Evolutionary conservation across 2,329 filamentous ascomycete genomes (phyloP), one percentile per base, ranked within the genome.

Genomic region (Geosmithia morbida): DNA sequence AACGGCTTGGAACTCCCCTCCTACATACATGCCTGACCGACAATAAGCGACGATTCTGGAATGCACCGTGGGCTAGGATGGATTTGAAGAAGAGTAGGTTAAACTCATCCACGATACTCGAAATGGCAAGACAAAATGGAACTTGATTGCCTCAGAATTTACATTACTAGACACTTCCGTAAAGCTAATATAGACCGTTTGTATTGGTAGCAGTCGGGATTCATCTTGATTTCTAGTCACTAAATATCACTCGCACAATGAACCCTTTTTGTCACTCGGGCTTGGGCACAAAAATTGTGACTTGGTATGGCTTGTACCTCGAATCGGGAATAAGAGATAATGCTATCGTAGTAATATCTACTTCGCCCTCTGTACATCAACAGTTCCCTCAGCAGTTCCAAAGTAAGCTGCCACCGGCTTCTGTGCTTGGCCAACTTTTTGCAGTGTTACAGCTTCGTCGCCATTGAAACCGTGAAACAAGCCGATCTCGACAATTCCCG

Each of bases 371-470:
- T 65, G 54, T 17, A 82, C 69, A 56, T 81, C 67, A 14, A 85
- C 81, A 11, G 69, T 71, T 3, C 85, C 85, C 58, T 87, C 85
- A 43, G 83, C 77, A 79, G 92, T 85, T 37, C 92, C 92, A 66
- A 97, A 98, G 68, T 97, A 98, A 20, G 87, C 89, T 26, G 88
- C 88, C 13, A 96, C 75, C 0, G 92, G 92, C 67, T 90, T 94
- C 68, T 96, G 87, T 1, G 86, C 88, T 44, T 85, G 83, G 44
- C 79, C 66, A 47, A 73, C 69, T 53, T 79, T 72, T 49, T 74
- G 69, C 48, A 74, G 49, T 33, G 55, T 54, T 18, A 59, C 69
- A 41, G 75, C 76, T 61, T 94, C 72, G 16, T 77, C 69, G 0
- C 90, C 90, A 50, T 90, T 89, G 57, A 81, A 61, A 3, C 90